Base-by-base conservation (phyloP, 345 rosid species). In the Carallia pectinifolia region DNA sequence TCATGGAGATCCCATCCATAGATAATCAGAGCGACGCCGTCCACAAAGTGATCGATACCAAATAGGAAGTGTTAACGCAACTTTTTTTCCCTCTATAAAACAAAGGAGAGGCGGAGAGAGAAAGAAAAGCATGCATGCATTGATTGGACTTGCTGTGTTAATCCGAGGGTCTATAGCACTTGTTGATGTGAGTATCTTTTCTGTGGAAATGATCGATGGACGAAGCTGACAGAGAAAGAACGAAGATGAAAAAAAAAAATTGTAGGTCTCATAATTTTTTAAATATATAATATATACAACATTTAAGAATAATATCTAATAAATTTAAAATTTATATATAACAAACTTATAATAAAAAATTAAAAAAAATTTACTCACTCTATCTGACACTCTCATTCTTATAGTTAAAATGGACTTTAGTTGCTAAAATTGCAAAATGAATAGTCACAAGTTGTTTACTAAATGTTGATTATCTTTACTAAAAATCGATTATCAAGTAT, bases 1-100 rank as follows among this genome's bases (percentile, higher is more conserved):
- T 82, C 74, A 70, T 72, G 16, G 52, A 44, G 59, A 67, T 69
- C 67, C 77, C 70, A 68, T 77, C 65, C 31, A 44, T 40, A 54
- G 48, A 65, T 16, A 65, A 65, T 12, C 34, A 33, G 7, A 34
- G 6, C 12, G 36, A 65, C 52, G 18, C 31, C 38, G 16, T 13
- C 6, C 19, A 19, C 6, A 40, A 66, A 30, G 30, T 52, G 50
- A 12, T n/a, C 50, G 3, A 13, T 10, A 44, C 50, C 17, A 44
- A 44, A 44, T 1, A 53, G 54, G 4, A n/a, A 65, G 44, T 66
- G 59, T 23, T 30, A 23, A 37, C 71, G 65, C 74, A 77, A 77
- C 48, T 74, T n/a, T 62, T 54, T 34, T 30, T 33, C 18, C 4
- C 17, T 2, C n/a, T 16, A 29, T 47, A 15, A 15, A 0, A 53